phyloP scores from a whole-genome alignment of 2,329 filamentous ascomycete species.

The Colletotrichum sp. region DNA sequence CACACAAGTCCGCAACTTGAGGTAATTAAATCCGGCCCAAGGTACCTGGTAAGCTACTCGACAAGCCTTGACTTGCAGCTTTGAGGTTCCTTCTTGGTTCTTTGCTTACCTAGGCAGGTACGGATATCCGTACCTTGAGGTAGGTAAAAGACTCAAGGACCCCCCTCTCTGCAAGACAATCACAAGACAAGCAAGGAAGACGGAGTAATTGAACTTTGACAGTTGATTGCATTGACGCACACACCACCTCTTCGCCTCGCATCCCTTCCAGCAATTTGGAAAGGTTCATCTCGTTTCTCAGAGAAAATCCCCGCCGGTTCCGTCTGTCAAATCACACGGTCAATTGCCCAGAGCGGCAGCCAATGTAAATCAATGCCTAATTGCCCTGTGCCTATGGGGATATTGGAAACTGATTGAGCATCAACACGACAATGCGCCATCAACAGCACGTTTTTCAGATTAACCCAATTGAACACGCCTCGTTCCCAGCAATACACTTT shows the following conservation, averaged over 20 bases:
- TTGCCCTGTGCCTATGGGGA: background rate
- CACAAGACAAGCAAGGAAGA: background rate
- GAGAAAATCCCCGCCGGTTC: background rate
- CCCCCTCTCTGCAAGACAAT: background rate
- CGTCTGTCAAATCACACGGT: background rate
- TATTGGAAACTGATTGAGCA: background rate
- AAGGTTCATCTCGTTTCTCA: conserved; percentile 10
- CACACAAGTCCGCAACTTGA: background rate
- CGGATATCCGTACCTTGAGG: no score
- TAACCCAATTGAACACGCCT: background rate
- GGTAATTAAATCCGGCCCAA: background rate
- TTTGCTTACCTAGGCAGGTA: background rate
- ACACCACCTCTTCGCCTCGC: background rate
- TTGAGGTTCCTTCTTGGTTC: background rate
- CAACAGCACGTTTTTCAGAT: background rate
- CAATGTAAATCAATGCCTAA: conserved; percentile 17
- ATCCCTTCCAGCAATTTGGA: background rate
- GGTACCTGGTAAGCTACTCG: background rate
- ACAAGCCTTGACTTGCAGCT: background rate
- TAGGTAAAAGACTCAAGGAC: background rate
- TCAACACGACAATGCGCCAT: background rate
- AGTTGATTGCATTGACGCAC: background rate
- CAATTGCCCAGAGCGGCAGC: background rate
- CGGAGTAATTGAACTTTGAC: background rate
- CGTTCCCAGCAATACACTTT: background rate